A percentile compares a stretch with the other conserved stretches of the same genome.
Evolutionary conservation across 331 rosid species (phyloP).

Genomic region (Stylosanthes scabra): DNA sequence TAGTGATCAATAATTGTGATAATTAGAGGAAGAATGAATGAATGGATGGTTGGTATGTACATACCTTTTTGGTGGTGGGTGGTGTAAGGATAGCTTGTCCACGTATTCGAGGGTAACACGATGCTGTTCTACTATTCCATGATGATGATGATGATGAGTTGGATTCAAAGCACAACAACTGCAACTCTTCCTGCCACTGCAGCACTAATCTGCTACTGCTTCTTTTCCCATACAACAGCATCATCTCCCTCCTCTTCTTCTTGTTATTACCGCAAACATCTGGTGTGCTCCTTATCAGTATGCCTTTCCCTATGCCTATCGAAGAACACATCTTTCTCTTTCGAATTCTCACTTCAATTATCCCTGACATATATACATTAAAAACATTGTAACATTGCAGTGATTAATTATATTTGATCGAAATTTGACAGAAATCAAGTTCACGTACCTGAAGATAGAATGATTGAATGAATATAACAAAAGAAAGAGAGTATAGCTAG

Average conservation of each 20-base stretch:
- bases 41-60: no score
- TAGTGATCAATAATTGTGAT: no score
- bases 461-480: background rate
- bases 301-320: slow-evolving; percentile 52
- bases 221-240: slow-evolving; percentile 35
- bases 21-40: no score
- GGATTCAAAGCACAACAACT: slow-evolving; percentile 9
- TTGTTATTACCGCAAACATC: slow-evolving; percentile 49
- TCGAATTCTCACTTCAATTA: slow-evolving; percentile 4
- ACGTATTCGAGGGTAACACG: slow-evolving; percentile 33
- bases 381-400: background rate
- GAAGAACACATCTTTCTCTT: slow-evolving; percentile 51
- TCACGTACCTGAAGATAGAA: slow-evolving; percentile 47
- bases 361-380: background rate
- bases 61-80: slow-evolving; percentile 76
- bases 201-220: slow-evolving; percentile 28
- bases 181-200: slow-evolving; percentile 27
- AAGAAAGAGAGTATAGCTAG: slow-evolving; percentile 25
- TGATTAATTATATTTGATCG: background rate
- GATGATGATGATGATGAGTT: slow-evolving; percentile 17
- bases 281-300: slow-evolving; percentile 50
- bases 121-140: slow-evolving; percentile 36
- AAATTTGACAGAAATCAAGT: slow-evolving; percentile 5
- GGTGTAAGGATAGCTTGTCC: slow-evolving; percentile 60
- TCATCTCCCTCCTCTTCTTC: background rate